Percentiles rank a stretch among this genome's conserved stretches.
Conservation (phyloP, 2,329 filamentous ascomycete genomes). For the Cladorrhinum sp. region DNA sequence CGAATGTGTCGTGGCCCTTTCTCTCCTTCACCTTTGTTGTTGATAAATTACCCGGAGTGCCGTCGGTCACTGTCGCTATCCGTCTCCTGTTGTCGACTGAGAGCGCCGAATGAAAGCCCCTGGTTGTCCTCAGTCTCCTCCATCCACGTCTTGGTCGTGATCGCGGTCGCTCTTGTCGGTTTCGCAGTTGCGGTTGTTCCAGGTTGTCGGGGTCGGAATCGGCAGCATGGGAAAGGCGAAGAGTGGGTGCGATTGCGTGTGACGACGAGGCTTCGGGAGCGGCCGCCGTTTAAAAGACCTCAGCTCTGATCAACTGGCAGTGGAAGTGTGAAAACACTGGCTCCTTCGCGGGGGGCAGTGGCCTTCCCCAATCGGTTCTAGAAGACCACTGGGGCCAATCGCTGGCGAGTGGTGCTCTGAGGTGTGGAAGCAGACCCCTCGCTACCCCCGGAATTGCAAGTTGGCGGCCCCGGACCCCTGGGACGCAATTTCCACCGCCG, state of each 20-base stretch:
- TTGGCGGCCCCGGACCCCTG: slow-evolving; percentile 13
- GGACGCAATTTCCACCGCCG: slow-evolving; percentile 19
- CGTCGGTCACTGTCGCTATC: not conserved
- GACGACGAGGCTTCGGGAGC: slow-evolving; percentile 26
- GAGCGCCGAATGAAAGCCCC: not conserved
- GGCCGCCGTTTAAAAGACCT: slow-evolving; percentile 25
- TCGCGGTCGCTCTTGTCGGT: not conserved
- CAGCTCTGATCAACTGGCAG: slow-evolving; percentile 10
- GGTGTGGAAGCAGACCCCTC: no score
- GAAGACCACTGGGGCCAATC: slow-evolving; percentile 24
- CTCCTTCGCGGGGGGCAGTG: slow-evolving; percentile 10
- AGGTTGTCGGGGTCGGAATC: not conserved
- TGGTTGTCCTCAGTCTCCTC: not conserved
- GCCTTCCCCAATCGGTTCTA: slow-evolving; percentile 27
- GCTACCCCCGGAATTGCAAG: slow-evolving; percentile 12
- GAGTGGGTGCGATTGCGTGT: slow-evolving; percentile 4
- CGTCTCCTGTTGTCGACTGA: not conserved
- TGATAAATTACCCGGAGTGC: not conserved
- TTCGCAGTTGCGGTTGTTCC: slow-evolving; percentile 1
- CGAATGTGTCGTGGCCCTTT: not conserved
- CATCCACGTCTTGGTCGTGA: not conserved
- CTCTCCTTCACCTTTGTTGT: not conserved
- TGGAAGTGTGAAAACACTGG: not conserved
- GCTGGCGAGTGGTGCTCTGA: no score
- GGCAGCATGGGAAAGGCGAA: not conserved